Conservation (phyloP, 2,329 filamentous ascomycete genomes). For the Fusarium sp. region DNA sequence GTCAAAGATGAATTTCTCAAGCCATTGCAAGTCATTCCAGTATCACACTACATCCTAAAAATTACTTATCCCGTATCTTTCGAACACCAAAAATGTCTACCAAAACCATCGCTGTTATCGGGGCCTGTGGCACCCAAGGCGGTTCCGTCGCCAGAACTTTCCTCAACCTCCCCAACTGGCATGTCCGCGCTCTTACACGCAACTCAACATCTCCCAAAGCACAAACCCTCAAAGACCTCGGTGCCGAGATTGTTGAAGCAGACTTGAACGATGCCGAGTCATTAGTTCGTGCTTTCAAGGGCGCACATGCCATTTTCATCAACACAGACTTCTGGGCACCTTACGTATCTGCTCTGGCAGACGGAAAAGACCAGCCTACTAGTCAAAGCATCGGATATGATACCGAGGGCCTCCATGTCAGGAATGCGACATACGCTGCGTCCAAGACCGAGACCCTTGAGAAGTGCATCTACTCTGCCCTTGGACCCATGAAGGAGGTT, state of each 20-base stretch:
- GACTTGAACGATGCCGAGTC: slow-evolving; percentile 56
- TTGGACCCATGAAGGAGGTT: slow-evolving; percentile 59
- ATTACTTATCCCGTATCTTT: no score
- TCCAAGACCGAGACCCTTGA: slow-evolving; percentile 54
- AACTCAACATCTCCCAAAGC: slow-evolving; percentile 55
- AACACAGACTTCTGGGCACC: slow-evolving; percentile 65
- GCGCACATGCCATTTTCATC: slow-evolving; percentile 61
- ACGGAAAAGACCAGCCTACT: slow-evolving; percentile 49
- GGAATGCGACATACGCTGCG: slow-evolving; percentile 65
- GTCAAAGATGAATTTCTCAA: neutral
- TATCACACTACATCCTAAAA: neutral
- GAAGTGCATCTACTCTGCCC: slow-evolving; percentile 61
- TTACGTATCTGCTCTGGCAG: slow-evolving; percentile 55
- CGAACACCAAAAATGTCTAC: slow-evolving; percentile 11
- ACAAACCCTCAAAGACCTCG: slow-evolving; percentile 52
- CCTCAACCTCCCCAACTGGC: slow-evolving; percentile 52
- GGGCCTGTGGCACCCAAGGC: slow-evolving; percentile 62
- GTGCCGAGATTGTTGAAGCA: slow-evolving; percentile 58
- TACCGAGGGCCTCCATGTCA: slow-evolving; percentile 62
- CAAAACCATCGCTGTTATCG: slow-evolving; percentile 57
- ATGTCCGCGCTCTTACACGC: slow-evolving; percentile 61
- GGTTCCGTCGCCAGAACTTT: slow-evolving; percentile 61
- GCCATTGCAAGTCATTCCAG: neutral
- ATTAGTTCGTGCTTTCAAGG: slow-evolving; percentile 55
- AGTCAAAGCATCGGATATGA: slow-evolving; percentile 57